These are phyloP conservation scores for Kregervanrija delftensis DNA, from an alignment of 805 yeast genomes.

Conservation along the genomic window DNA sequence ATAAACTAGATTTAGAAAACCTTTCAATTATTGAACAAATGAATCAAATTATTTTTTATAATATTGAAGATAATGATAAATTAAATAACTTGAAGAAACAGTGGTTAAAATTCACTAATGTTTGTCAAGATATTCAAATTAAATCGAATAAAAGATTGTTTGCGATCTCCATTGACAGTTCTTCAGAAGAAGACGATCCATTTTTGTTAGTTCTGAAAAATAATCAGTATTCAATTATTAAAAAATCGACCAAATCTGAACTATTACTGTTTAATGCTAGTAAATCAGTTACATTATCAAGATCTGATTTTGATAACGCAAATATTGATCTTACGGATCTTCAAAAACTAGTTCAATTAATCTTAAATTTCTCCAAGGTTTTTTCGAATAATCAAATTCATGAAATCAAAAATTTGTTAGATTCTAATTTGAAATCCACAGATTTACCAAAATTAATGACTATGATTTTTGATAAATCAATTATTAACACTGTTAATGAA, in stretches of 20 bases:
- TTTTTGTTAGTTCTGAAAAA: constrained; percentile 30
- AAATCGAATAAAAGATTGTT: constrained; percentile 46
- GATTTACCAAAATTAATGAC: constrained; percentile 28
- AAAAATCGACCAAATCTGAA: constrained; percentile 29
- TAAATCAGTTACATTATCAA: background rate
- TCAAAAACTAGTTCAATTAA: constrained; percentile 3
- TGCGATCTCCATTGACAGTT: constrained; percentile 34
- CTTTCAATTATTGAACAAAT: constrained; percentile 28
- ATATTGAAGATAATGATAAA: constrained; percentile 16
- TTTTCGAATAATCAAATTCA: constrained; percentile 28
- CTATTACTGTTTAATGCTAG: constrained; percentile 22
- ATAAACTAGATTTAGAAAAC: constrained; percentile 6
- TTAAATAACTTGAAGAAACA: constrained; percentile 38
- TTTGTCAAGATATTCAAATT: constrained; percentile 60
- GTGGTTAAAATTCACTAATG: constrained; percentile 63
- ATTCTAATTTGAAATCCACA: constrained; percentile 29
- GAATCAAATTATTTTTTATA: constrained; percentile 16
- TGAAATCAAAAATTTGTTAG: constrained; percentile 17
- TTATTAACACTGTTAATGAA: constrained; percentile 36
- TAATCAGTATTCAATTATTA: constrained; percentile 28
- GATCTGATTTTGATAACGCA: constrained; percentile 2
- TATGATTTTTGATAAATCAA: constrained; percentile 33
- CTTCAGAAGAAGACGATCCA: constrained; percentile 12
- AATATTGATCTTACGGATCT: constrained; percentile 4
- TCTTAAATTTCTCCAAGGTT: constrained; percentile 10